A percentile compares a stretch with the other conserved stretches of the same genome.
These are phyloP conservation scores for Leersia perrieri DNA, from an alignment of 176 grass and related monocot species.

Conservation along the genomic window DNA sequence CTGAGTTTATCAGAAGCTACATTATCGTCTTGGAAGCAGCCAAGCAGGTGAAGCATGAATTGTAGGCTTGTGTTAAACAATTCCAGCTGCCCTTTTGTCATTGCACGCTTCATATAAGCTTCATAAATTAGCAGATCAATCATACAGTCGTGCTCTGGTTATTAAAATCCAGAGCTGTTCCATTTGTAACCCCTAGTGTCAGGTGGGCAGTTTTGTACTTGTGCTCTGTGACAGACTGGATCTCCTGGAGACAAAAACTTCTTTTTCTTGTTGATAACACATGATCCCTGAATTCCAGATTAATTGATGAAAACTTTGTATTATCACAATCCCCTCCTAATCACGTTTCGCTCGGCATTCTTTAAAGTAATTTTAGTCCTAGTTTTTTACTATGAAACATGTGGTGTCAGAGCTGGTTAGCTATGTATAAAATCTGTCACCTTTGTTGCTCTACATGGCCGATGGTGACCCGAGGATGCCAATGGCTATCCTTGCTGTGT, in stretches of 20 bases:
- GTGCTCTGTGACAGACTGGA: slow-evolving; percentile 9
- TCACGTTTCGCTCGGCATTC: too few relatives aligned
- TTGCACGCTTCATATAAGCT: background rate
- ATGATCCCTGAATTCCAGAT: background rate
- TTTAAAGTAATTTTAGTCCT: background rate
- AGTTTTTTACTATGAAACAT: background rate
- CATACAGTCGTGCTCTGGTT: background rate
- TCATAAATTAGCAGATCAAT: background rate
- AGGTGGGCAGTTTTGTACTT: slow-evolving; percentile 1
- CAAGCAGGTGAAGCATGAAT: background rate
- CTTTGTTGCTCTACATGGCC: background rate
- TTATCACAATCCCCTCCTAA: background rate
- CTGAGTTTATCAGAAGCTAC: background rate
- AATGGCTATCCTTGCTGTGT: background rate
- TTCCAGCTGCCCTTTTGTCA: background rate
- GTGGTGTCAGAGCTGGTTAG: background rate
- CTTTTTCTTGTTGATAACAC: background rate
- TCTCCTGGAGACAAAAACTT: background rate
- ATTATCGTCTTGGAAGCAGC: background rate
- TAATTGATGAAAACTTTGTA: background rate
- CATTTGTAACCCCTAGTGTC: background rate
- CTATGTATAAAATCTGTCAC: background rate
- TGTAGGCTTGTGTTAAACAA: slow-evolving; percentile 5
- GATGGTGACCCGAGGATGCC: background rate
- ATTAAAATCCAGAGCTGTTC: background rate